phyloP scores from a whole-genome alignment of 139 green algal species.

The Penium margaritaceum region DNA sequence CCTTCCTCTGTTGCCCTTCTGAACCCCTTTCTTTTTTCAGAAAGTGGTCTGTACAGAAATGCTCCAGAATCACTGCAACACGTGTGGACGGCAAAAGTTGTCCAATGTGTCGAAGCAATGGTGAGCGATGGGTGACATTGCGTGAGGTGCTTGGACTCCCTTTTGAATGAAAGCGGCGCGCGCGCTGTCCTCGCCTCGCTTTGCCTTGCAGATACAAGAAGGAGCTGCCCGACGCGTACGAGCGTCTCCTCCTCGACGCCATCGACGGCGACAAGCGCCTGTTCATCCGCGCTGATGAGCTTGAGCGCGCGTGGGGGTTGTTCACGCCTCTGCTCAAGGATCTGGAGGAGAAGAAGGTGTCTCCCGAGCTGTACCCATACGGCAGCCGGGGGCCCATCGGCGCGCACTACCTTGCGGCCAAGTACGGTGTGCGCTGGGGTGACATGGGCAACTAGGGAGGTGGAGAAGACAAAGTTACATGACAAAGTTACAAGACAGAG shows the following conservation, averaged over 20 bases:
- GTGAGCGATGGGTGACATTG: no score
- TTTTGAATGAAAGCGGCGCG: no score
- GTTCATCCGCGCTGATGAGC: conserved; percentile 90
- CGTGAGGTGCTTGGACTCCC: no score
- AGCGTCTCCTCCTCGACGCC: conserved; percentile 94
- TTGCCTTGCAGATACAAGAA: conserved; percentile 46
- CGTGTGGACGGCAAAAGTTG: no score
- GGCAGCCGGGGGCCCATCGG: conserved; percentile 87
- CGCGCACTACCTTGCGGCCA: conserved; percentile 92
- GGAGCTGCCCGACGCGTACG: conserved; percentile 87
- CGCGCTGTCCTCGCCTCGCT: background rate
- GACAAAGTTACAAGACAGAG: no score
- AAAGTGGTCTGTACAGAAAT: no score
- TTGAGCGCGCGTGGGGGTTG: conserved; percentile 78
- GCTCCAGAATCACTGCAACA: no score
- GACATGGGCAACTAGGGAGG: conserved; percentile 50
- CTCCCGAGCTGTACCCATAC: conserved; percentile 95
- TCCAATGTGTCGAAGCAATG: no score
- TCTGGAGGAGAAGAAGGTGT: conserved; percentile 52
- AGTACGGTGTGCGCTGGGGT: conserved; percentile 90
- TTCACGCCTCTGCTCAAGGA: conserved; percentile 86
- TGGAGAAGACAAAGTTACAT: no score
- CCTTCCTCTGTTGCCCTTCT: no score
- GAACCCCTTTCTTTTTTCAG: no score
- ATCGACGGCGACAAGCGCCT: conserved; percentile 85